Evolutionary conservation across 257 asterid genomes (phyloP).

Genomic region (Nicotiana benthamiana): DNA sequence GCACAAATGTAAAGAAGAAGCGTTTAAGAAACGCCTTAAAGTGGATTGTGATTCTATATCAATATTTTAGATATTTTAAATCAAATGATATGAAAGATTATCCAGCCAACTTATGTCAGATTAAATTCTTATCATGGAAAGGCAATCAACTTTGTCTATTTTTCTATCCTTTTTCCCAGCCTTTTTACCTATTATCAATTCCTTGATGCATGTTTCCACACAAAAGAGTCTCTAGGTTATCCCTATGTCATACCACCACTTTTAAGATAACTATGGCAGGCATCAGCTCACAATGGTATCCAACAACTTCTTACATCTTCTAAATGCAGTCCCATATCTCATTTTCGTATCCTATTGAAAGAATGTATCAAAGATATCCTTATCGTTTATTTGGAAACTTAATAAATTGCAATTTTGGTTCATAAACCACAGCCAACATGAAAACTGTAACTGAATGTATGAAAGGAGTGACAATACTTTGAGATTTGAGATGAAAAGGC

Average conservation of each 20-base stretch:
- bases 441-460: background rate
- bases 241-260: background rate
- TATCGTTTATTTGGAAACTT: background rate
- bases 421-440: background rate
- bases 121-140: background rate
- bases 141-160: background rate
- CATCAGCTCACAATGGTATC: background rate
- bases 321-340: background rate
- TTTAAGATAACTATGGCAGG: background rate
- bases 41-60: background rate
- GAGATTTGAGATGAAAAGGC: constrained; percentile 61
- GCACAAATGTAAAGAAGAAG: background rate
- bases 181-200: background rate
- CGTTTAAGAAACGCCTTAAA: background rate
- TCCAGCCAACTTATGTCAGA: background rate
- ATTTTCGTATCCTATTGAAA: background rate
- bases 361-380: background rate
- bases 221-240: background rate
- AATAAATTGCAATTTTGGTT: background rate
- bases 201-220: background rate
- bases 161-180: background rate
- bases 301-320: background rate
- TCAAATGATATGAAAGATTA: background rate
- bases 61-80: background rate
- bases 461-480: constrained; percentile 32